phyloP scores from a whole-genome alignment of 2,329 filamentous ascomycete species.

The Ophiostoma sp. region DNA sequence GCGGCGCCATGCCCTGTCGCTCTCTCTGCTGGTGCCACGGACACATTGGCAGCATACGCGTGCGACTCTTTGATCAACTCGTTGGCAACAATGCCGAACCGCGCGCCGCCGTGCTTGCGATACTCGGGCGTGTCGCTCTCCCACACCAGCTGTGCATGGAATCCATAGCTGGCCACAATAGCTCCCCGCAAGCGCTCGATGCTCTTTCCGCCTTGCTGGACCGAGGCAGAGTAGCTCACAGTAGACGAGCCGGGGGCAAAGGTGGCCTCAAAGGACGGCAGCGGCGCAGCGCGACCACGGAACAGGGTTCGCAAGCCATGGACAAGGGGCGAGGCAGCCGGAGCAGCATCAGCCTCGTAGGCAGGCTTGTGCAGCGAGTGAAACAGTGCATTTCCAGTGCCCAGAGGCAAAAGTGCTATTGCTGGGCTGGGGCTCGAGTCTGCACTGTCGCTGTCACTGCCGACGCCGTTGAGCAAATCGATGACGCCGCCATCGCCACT shows the following conservation, averaged over 20 bases:
- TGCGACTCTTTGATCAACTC: constrained; percentile 60
- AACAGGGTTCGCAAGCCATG: constrained; percentile 57
- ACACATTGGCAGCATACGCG: constrained; percentile 44
- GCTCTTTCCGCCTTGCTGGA: constrained; percentile 1
- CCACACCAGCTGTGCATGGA: constrained; percentile 83
- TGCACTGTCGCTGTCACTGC: neutral
- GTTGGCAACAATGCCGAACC: constrained; percentile 80
- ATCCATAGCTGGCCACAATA: constrained; percentile 83
- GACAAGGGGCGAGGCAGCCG: constrained; percentile 41
- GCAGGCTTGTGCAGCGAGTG: constrained; percentile 57
- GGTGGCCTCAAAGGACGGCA: constrained; percentile 58
- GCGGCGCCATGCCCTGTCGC: neutral
- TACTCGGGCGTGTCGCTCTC: constrained; percentile 84
- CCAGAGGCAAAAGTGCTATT: constrained; percentile 54
- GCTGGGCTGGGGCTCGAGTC: constrained; percentile 35
- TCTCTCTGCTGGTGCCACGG: neutral
- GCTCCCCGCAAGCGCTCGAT: constrained; percentile 55
- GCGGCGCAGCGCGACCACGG: constrained; percentile 45
- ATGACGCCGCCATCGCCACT: constrained; percentile 84
- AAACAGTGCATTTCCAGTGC: constrained; percentile 62
- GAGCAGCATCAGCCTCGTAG: constrained; percentile 35
- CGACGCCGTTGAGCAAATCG: constrained; percentile 67
- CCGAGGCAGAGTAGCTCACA: constrained; percentile 30
- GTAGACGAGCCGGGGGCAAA: constrained; percentile 56
- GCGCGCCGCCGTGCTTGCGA: constrained; percentile 66